Conservation (phyloP, 2,329 filamentous ascomycete species). For the Phialocephala sp. region DNA sequence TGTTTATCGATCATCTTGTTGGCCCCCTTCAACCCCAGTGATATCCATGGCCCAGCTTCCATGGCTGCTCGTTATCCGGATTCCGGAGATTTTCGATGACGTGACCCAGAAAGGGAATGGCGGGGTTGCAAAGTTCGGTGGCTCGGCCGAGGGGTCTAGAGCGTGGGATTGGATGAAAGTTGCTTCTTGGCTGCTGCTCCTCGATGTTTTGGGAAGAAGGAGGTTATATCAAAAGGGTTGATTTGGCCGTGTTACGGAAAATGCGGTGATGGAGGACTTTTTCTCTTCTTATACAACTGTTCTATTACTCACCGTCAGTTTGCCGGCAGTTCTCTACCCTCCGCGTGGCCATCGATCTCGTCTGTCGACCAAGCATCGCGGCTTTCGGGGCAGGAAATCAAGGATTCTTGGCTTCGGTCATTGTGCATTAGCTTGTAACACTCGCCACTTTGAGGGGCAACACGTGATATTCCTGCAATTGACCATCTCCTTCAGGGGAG, state of each 20-base stretch:
- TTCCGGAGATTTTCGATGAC: slow-evolving; percentile 8
- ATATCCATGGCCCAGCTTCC: slow-evolving; percentile 24
- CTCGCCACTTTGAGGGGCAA: background rate
- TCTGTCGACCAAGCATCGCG: slow-evolving; percentile 6
- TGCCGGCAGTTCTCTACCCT: background rate
- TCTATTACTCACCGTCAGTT: slow-evolving; percentile 1
- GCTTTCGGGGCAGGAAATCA: background rate
- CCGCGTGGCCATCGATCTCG: slow-evolving; percentile 1
- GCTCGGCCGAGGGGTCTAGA: background rate
- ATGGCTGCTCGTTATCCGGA: slow-evolving; percentile 17
- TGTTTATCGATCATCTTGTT: slow-evolving; percentile 35
- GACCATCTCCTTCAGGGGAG: background rate
- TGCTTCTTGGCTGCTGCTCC: background rate
- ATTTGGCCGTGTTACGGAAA: background rate
- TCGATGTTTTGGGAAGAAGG: background rate
- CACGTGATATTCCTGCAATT: background rate
- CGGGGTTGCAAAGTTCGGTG: background rate
- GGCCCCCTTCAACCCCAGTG: slow-evolving; percentile 26
- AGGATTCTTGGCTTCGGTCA: background rate
- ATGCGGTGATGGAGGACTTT: background rate
- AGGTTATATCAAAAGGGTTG: background rate
- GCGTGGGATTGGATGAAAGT: no score
- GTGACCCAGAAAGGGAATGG: background rate
- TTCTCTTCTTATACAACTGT: background rate
- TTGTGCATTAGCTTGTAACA: slow-evolving; percentile 1